These are phyloP conservation scores for Tricholoma sp. DNA, from an alignment of 768 basidiomycete genomes.

Conservation along the genomic window DNA sequence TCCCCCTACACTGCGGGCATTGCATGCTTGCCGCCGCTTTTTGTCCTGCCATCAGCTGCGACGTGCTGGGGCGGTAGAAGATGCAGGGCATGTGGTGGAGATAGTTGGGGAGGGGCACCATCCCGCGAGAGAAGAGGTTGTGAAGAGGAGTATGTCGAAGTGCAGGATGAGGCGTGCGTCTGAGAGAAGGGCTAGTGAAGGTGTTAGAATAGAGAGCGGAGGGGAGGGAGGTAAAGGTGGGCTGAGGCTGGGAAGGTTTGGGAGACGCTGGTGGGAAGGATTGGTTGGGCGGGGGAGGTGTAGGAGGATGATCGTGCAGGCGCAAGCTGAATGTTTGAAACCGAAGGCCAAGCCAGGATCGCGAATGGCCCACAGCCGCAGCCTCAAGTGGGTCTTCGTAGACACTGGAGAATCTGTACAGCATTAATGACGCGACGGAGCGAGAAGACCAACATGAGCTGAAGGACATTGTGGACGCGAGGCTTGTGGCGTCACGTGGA, in stretches of 20 bases:
- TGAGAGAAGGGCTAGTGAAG: conserved; percentile 74
- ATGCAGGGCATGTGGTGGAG: no score
- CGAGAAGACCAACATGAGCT: conserved; percentile 71
- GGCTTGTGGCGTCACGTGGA: conserved; percentile 75
- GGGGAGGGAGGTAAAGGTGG: conserved; percentile 89
- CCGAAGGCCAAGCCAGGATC: conserved; percentile 30
- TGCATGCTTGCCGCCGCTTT: no score
- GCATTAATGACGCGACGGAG: conserved; percentile 55
- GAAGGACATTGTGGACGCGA: conserved; percentile 78
- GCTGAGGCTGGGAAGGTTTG: conserved; percentile 71
- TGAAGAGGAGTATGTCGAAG: no score
- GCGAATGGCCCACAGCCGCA: conserved; percentile 18
- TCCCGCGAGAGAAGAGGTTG: conserved; percentile 33
- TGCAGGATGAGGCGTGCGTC: conserved; percentile 59
- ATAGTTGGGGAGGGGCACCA: no score
- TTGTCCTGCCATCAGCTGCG: no score
- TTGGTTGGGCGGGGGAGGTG: conserved; percentile 72
- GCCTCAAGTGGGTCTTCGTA: conserved; percentile 36
- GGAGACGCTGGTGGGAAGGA: conserved; percentile 60
- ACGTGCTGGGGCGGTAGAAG: no score
- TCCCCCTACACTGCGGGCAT: no score
- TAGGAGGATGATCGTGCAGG: conserved; percentile 51
- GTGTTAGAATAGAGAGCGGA: conserved; percentile 79
- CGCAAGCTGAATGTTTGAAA: conserved; percentile 10
- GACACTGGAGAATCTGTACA: conserved; percentile 66